Base-by-base conservation (phyloP, 2,329 filamentous ascomycete genomes). In the Chaetomium sp. region DNA sequence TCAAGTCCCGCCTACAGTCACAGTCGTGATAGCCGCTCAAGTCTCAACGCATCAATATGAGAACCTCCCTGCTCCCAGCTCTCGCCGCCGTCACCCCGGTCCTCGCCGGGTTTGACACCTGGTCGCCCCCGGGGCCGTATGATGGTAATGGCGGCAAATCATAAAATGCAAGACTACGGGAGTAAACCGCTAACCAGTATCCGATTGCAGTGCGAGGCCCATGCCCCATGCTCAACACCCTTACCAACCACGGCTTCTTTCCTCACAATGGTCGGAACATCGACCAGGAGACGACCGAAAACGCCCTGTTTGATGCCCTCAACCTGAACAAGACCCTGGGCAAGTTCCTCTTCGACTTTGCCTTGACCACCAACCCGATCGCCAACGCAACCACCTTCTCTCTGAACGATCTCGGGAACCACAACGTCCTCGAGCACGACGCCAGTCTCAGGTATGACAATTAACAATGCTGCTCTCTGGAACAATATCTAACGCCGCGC, bases 211-310 rank as follows among this genome's bases (percentile, higher is more conserved):
- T 76, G 23, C 74, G 77, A 19, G 76, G 77, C 0, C 81, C 82
- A 27, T 84, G 82, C 64, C 81, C 82, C 0, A 81, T 82, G 77
- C 73, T 84, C 63, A 85, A 84, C 70, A 78, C 81, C 0, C 73
- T 84, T n/a, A 78, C 81, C 4, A 84, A 84, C 69, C 79, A 84
- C 65, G 78, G 78, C 16, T 82, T 79, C 62, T 75, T 84, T 1
- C 81, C 79, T 3, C 82, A 76, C 57, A 71, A 81, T 60, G 82
- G 82, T 47, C 75, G 73, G 53, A 75, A 80, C 68, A 73, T 83
- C 59, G 79, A 77, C 13, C 68, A 73, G 38, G 71, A 76, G 55
- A 75, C 74, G 23, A 75, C 77, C 0, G 69, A 81, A 7, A 68
- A 73, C 7, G 82, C 73, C 25, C 68, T 85, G 38, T 68, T 68